Conservation (phyloP, 257 asterid genomes). For the Paulownia fortunei region DNA sequence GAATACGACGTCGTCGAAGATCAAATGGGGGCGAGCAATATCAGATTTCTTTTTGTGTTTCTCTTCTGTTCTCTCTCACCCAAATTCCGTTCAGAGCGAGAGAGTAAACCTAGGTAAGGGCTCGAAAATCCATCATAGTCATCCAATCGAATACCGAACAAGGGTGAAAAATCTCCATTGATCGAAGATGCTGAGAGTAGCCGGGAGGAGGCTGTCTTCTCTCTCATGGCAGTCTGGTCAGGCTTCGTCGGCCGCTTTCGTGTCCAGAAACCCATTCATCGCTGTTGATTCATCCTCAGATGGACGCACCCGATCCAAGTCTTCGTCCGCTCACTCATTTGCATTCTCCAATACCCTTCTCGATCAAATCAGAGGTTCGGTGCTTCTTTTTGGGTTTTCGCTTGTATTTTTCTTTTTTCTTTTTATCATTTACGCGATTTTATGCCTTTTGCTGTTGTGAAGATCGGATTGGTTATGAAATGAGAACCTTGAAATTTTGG, state of each 20-base stretch:
- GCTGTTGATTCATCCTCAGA: constrained; percentile 48
- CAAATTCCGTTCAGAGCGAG: neutral
- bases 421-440: neutral
- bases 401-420: neutral
- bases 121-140: constrained; percentile 29
- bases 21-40: neutral
- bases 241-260: constrained; percentile 48
- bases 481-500: neutral
- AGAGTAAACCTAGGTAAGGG: constrained; percentile 35
- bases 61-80: neutral
- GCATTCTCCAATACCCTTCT: constrained; percentile 30
- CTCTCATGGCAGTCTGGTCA: constrained; percentile 54
- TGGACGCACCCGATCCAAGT: constrained; percentile 35
- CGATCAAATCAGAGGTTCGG: constrained; percentile 66
- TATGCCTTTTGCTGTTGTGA: neutral
- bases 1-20: too few relatives aligned
- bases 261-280: constrained; percentile 42
- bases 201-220: constrained; percentile 72
- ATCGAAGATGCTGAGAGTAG: constrained; percentile 62
- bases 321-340: constrained; percentile 34
- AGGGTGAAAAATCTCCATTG: neutral
- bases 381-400: neutral
- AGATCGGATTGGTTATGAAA: constrained; percentile 5
- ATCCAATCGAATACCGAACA: neutral
- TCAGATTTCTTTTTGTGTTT: neutral